Base-by-base conservation (phyloP, 768 basidiomycete species). In the Phylloporus rhodoxanthus region DNA sequence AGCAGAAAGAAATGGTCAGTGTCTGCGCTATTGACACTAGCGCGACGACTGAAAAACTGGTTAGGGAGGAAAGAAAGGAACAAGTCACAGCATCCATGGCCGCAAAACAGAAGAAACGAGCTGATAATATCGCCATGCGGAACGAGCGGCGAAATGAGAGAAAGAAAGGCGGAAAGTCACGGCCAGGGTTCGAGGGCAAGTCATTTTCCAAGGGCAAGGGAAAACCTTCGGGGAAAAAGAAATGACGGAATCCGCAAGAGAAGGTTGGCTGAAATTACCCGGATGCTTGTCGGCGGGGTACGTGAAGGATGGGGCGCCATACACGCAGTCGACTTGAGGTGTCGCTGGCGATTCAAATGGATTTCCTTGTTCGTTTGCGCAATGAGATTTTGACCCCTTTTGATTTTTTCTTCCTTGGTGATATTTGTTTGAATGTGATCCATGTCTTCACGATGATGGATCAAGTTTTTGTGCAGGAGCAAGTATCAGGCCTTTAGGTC, bases 151-250 rank as follows among this genome's bases (percentile, higher is more conserved):
- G 77, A 65, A 79, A 75, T 55, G 81, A 82, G 42, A 82, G 76
- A 63, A 70, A 72, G 52, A 81, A 75, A 71, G 81, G 56, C 43
- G 83, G 84, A 25, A 81, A 80, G 68, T 82, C 81, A 3, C 72
- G 91, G 39, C 91, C 91, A 17, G 91, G 91, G 1, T 92, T 93
- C 59, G 91, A 93, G 65, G 91, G 90, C 29, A 90, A 90, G 64
- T 72, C 81, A 14, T 87, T 88, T 57, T 83, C 83, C 34, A 83
- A 81, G 58, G 66, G 71, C 7, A 70, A 67, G 36, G 75, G 75
- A 47, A 70, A 67, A 5, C 0, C 47, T 8, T 43, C 42, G 6
- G 55, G 58, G 15, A 56, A 54, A 47, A 62, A 45, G 48, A 67
- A 61, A 54, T 67, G 48, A 54, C 36, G 4, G 8, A 6, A n/a